These are phyloP conservation scores for Knoxia roxburghii DNA, from an alignment of 257 asterid genomes.

Conservation along the genomic window DNA sequence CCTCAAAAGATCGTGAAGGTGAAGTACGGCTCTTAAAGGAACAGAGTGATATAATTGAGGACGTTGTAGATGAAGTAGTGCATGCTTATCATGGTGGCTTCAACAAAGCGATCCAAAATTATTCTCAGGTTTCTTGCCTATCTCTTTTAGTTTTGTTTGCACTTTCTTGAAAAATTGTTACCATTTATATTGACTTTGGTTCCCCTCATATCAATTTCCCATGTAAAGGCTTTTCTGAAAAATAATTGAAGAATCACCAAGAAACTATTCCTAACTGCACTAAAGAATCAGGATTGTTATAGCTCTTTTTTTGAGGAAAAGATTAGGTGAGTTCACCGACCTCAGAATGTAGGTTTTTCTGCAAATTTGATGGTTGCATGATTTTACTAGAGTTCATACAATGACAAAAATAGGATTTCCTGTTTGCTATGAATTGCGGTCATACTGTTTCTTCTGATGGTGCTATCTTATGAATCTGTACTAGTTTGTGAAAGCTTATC, in stretches of 20 bases:
- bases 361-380: background rate
- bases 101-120: slow-evolving; percentile 97
- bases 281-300: too few relatives aligned
- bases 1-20: slow-evolving; percentile 95
- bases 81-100: slow-evolving; percentile 98
- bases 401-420: background rate
- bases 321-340: too few relatives aligned
- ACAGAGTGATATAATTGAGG: slow-evolving; percentile 93
- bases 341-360: background rate
- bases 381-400: background rate
- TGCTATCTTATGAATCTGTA: background rate
- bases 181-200: background rate
- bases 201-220: background rate
- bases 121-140: slow-evolving; percentile 73
- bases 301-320: too few relatives aligned
- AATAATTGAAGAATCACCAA: background rate
- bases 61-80: slow-evolving; percentile 98
- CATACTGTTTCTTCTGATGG: background rate
- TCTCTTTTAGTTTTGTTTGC: slow-evolving; percentile 13
- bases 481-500: background rate
- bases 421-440: background rate
- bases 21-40: slow-evolving; percentile 79
- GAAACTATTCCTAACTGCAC: background rate
- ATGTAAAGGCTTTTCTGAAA: background rate
- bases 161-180: background rate